phyloP scores from a whole-genome alignment of 116 monocot species.

The Thalassia testudinum region DNA sequence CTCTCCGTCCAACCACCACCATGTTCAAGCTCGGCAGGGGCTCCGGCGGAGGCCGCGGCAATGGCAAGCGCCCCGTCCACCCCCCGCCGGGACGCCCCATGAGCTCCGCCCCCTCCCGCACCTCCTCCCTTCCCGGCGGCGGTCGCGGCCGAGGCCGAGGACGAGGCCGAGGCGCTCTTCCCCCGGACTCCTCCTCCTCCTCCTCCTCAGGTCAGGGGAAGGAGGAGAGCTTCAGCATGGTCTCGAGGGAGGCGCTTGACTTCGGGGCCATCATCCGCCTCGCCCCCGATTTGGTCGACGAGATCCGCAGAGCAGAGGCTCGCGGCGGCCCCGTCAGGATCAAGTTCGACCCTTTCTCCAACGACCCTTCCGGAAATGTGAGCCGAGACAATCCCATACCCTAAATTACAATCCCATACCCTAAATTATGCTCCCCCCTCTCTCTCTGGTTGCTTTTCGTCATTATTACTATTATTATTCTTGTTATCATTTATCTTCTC shows the following conservation, averaged over 20 bases:
- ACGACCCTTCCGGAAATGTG: slow-evolving; percentile 48
- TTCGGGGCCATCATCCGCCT: slow-evolving; percentile 78
- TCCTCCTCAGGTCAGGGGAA: slow-evolving; percentile 5
- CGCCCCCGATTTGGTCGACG: slow-evolving; percentile 73
- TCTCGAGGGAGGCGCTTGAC: slow-evolving; percentile 27
- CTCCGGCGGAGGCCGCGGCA: slow-evolving; percentile 15
- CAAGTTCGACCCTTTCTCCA: slow-evolving; percentile 58
- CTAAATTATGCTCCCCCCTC: no score
- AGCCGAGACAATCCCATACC: no score
- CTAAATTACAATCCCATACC: no score
- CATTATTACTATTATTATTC: no score
- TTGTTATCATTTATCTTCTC: no score
- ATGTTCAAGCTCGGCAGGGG: slow-evolving; percentile 25
- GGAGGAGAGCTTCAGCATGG: slow-evolving; percentile 69
- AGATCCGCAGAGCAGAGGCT: slow-evolving; percentile 68
- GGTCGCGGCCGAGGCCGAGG: slow-evolving; percentile 1
- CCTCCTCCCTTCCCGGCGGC: not conserved
- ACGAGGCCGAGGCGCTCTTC: not conserved
- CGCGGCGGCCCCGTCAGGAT: slow-evolving; percentile 55
- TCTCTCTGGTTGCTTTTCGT: no score
- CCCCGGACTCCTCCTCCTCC: not conserved
- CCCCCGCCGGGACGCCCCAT: slow-evolving; percentile 2
- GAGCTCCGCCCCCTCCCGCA: slow-evolving; percentile 3
- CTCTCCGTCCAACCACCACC: not conserved
- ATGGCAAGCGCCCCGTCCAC: slow-evolving; percentile 8